Evolutionary conservation across 495 filamentous ascomycete genomes (phyloP).

Genomic region (Lasiosphaeria ovina): DNA sequence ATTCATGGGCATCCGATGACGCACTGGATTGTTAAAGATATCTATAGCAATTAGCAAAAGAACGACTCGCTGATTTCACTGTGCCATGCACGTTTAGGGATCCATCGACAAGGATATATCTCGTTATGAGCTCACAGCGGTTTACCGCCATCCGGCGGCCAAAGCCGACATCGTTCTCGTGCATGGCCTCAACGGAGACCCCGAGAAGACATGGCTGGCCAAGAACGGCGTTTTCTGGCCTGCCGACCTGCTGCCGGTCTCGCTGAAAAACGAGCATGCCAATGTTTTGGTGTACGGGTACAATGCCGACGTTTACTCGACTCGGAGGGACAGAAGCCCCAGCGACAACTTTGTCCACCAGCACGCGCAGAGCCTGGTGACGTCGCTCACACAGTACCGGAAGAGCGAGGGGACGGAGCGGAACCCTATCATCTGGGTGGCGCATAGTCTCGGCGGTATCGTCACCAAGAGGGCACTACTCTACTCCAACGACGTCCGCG

Average conservation of each 20-base stretch:
- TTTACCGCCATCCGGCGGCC: conserved; percentile 60
- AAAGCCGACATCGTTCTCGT: conserved; percentile 72
- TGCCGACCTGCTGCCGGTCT: conserved; percentile 64
- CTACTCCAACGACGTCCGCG: conserved; percentile 61
- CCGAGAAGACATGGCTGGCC: conserved; percentile 71
- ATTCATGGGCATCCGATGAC: no score
- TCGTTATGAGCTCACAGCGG: conserved; percentile 66
- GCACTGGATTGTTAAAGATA: background rate
- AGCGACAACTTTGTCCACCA: conserved; percentile 74
- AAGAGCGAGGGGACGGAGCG: conserved; percentile 55
- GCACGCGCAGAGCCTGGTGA: conserved; percentile 79
- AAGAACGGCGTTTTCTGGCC: conserved; percentile 73
- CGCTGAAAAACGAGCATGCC: conserved; percentile 59
- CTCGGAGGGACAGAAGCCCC: conserved; percentile 41
- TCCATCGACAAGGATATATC: conserved; percentile 56
- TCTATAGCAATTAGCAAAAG: background rate
- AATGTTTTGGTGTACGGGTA: conserved; percentile 83
- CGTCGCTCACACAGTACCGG: conserved; percentile 48
- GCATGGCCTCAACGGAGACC: conserved; percentile 80
- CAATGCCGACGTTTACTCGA: conserved; percentile 70
- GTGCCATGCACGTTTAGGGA: conserved; percentile 27
- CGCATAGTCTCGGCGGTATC: conserved; percentile 79
- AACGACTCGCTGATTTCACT: background rate
- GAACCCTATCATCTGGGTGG: conserved; percentile 83
- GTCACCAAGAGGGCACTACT: conserved; percentile 66